Evolutionary conservation across 2,329 filamentous ascomycete species (phyloP), one percentile per base, ranked within the genome.

Genomic region (Leptographium flavum): DNA sequence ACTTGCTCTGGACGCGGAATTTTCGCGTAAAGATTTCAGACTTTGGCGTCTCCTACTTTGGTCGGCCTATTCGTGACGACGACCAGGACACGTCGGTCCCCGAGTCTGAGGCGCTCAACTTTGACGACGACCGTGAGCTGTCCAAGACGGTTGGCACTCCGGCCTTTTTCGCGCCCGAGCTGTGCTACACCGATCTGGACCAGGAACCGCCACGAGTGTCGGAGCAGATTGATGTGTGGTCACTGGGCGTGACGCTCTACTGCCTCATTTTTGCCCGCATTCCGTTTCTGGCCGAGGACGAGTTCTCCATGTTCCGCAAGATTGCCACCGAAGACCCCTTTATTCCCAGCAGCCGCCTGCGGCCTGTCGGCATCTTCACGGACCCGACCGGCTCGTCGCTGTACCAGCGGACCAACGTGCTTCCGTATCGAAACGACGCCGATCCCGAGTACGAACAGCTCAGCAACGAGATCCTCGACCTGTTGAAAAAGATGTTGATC

Each of bases 141-240:
- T 90, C 92, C 49, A 96, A 96, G 69, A 96, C 92, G 2, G 92
- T 96, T 6, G 92, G 92, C 43, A 98, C 92, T 0, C 92, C 92
- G 6, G 92, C 90, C 1, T 98, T 98, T 64, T 98, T 95, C 58
- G 92, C 92, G 2, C 92, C 92, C 4, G 92, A 98, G 61, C 72
- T 98, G 32, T 98, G 92, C 64, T 92, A 88, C 59, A 93, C 86
- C 2, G 87, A 92, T 50, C 63, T 79, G 22, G 80, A 78, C 50
- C 71, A 63, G 54, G 78, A 73, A 57, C 83, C 74, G 56, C 87
- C 73, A 52, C 90, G 73, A 65, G 80, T 98, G 35, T 94, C 87
- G 5, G 86, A 87, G 55, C 86, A 93, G 55, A 94, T 98, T 53
- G 92, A 98, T 57, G 81, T 98, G 15, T 98, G 92, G 92, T 94